phyloP scores from a whole-genome alignment of 2,329 filamentous ascomycete species.

The Emmonsiellopsis sp. region DNA sequence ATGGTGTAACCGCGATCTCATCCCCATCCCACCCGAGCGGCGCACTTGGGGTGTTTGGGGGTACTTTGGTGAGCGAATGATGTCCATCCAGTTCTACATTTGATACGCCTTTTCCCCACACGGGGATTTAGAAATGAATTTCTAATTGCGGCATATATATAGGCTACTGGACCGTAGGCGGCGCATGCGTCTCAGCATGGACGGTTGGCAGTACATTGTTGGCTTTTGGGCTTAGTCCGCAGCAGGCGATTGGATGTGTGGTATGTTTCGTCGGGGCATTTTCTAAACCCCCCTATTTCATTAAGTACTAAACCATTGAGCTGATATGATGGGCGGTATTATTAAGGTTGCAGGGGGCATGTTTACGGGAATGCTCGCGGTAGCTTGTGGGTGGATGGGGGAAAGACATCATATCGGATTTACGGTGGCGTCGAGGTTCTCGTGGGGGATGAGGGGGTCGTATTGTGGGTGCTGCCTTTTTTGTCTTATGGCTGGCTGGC shows the following conservation, averaged over 20 bases:
- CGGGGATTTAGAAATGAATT: no score
- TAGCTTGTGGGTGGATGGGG: slow-evolving; percentile 20
- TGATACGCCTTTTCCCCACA: not conserved
- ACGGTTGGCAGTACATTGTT: slow-evolving; percentile 20
- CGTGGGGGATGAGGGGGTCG: slow-evolving; percentile 18
- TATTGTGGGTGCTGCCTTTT: slow-evolving; percentile 10
- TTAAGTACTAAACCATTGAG: not conserved
- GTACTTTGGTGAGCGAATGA: slow-evolving; percentile 14
- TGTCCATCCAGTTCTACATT: not conserved
- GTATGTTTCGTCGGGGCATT: slow-evolving; percentile 9
- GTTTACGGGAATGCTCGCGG: slow-evolving; percentile 17
- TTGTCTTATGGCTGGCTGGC: not conserved
- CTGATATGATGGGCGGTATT: not conserved
- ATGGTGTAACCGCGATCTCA: slow-evolving; percentile 23
- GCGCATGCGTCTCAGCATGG: slow-evolving; percentile 21
- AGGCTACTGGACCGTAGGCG: slow-evolving; percentile 24
- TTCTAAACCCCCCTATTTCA: not conserved
- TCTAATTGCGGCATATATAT: slow-evolving; percentile 1
- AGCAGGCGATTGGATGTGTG: slow-evolving; percentile 18
- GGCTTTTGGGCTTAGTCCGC: slow-evolving; percentile 17
- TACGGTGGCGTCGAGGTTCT: slow-evolving; percentile 18
- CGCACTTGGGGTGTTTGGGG: slow-evolving; percentile 21
- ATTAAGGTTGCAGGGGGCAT: slow-evolving; percentile 11
- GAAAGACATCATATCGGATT: slow-evolving; percentile 21
- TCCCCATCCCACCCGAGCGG: slow-evolving; percentile 20